A percentile compares a stretch with the other conserved stretches of the same genome.
phyloP scores from a whole-genome alignment of 768 basidiomycete species.

The Russula ochroleuca region DNA sequence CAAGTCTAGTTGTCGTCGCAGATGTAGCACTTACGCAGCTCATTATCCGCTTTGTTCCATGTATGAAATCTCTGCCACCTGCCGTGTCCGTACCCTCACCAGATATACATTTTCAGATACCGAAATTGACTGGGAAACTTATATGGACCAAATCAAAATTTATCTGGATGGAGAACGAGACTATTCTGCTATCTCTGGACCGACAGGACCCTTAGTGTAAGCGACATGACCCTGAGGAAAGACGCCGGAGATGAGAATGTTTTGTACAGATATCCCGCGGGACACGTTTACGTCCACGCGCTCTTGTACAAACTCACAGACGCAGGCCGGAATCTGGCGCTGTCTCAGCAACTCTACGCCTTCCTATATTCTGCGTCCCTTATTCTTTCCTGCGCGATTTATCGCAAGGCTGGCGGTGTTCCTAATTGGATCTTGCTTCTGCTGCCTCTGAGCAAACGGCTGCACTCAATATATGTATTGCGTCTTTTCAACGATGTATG shows the following conservation, averaged over 20 bases:
- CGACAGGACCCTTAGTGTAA: slow-evolving; percentile 91
- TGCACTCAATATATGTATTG: slow-evolving; percentile 90
- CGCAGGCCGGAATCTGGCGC: slow-evolving; percentile 51
- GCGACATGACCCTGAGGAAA: slow-evolving; percentile 27
- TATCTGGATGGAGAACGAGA: slow-evolving; percentile 79
- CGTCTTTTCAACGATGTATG: slow-evolving; percentile 96
- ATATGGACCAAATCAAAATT: slow-evolving; percentile 81
- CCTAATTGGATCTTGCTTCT: slow-evolving; percentile 72
- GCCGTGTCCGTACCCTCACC: slow-evolving; percentile 23
- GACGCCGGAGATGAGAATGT: not conserved
- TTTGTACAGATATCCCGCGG: slow-evolving; percentile 80
- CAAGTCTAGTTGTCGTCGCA: slow-evolving; percentile 58
- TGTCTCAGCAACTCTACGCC: slow-evolving; percentile 78
- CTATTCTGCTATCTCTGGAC: slow-evolving; percentile 78
- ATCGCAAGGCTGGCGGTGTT: slow-evolving; percentile 51
- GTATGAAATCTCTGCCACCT: slow-evolving; percentile 45
- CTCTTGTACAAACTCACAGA: slow-evolving; percentile 61
- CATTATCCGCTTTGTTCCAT: slow-evolving; percentile 77
- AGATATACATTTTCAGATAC: slow-evolving; percentile 59
- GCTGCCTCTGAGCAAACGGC: slow-evolving; percentile 83
- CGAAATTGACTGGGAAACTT: slow-evolving; percentile 97
- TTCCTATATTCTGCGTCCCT: slow-evolving; percentile 67
- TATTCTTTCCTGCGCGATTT: slow-evolving; percentile 61
- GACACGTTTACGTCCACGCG: slow-evolving; percentile 82
- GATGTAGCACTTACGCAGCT: slow-evolving; percentile 77